Evolutionary conservation across 352 stramenopile genomes (phyloP), one percentile per base, ranked within the genome.

Genomic region (Albugo candida): DNA sequence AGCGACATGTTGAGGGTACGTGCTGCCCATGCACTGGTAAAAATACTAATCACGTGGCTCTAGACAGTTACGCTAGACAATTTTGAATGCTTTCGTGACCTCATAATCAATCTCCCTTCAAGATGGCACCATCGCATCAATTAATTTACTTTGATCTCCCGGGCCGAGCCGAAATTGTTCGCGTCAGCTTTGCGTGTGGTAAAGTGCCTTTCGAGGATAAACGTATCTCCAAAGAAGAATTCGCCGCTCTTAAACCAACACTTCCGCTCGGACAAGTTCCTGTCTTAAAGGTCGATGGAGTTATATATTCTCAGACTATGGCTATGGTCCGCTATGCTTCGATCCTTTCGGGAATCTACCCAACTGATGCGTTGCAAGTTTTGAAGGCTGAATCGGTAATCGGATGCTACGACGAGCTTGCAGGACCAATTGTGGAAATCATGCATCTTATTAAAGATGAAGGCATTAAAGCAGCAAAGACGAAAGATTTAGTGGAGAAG

Each of bases 311-410:
- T 13, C 69, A 82, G 48, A 80, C 61, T 36, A 74, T 79, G 49
- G 62, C 65, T 14, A 75, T 81, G 47, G 59, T 58, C 11, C 59
- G 62, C 11, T 85, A 80, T 47, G 67, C 68, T 5, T 66, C 65
- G 19, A 67, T 58, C 34, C 45, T 81, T 12, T 42, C 24, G n/a
- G 63, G 64, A 17, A 45, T 80, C 8, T 81, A 75, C 58, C 66
- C 68, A 13, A 21, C 53, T 1, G 64, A 76, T 31, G 42, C 60
- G 5, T 20, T 65, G 0, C 47, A 73, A 35, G 59, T 48, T 3
- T 59, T 79, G 21, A 52, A 54, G 19, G 64, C 68, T 11, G 68
- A 81, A 47, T 48, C 13, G 63, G 74, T 20, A 20, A 59, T 17
- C 49, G 42, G 5, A 59, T 49, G 13, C 19, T 36, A 13, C 8